Evolutionary conservation across 2,329 filamentous ascomycete genomes (phyloP).

Genomic region (Curvularia spicifera): DNA sequence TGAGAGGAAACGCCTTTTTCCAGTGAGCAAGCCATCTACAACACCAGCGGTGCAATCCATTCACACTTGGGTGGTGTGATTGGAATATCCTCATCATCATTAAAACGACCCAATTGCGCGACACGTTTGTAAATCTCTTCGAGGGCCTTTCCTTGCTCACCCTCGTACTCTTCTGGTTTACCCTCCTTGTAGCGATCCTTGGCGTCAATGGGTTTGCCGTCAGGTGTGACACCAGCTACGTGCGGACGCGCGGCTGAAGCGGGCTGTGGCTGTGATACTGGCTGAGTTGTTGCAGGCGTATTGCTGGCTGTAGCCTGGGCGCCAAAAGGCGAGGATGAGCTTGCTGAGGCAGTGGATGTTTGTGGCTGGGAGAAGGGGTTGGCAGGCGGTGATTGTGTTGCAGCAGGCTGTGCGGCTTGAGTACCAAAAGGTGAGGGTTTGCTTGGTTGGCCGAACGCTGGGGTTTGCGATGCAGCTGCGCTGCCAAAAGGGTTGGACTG

Average conservation of each 20-base stretch:
- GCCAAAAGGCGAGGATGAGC: conserved; percentile 25
- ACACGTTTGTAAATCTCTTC: conserved; percentile 70
- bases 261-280: conserved; percentile 53
- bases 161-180: conserved; percentile 63
- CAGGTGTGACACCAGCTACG: conserved; percentile 12
- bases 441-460: conserved; percentile 46
- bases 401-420: conserved; percentile 13
- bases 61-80: conserved; percentile 78
- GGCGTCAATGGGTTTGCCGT: conserved; percentile 30
- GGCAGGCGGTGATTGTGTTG: conserved; percentile 14
- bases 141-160: conserved; percentile 59
- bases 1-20: background rate
- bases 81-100: conserved; percentile 73
- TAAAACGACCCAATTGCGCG: conserved; percentile 70
- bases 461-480: conserved; percentile 21
- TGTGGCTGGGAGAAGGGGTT: conserved; percentile 36
- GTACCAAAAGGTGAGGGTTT: conserved; percentile 37
- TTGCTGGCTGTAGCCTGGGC: conserved; percentile 46
- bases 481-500: conserved; percentile 29
- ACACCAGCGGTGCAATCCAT: conserved; percentile 51
- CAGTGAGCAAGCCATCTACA: background rate
- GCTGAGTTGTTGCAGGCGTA: conserved; percentile 3
- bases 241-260: conserved; percentile 17
- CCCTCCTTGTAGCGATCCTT: conserved; percentile 65
- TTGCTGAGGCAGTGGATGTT: conserved; percentile 16